Percentiles rank a stretch among this genome's conserved stretches.
Evolutionary conservation across 805 yeast species (phyloP).

Genomic region (Brettanomyces naardenensis): DNA sequence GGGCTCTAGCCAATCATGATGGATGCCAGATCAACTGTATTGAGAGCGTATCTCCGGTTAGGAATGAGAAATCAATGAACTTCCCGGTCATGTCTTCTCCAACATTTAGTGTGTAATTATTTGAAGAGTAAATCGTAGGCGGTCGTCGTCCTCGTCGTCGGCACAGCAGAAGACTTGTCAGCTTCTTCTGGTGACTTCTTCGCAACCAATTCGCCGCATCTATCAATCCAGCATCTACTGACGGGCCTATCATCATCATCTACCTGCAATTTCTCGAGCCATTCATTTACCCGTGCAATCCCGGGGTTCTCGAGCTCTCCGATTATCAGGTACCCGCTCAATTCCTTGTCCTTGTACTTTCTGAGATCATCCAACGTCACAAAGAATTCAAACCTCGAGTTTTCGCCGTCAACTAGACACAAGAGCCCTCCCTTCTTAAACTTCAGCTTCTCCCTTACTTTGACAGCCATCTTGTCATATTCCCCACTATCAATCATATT

Average conservation of each 20-base stretch:
- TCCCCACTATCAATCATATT: conserved; percentile 8
- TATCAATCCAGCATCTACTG: conserved; percentile 9
- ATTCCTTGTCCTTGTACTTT: conserved; percentile 6
- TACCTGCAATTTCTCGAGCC: conserved; percentile 10
- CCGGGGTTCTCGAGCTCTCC: conserved; percentile 18
- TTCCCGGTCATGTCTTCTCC: conserved; percentile 44
- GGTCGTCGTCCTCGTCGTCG: not conserved
- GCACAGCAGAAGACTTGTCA: not conserved
- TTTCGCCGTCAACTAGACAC: conserved; percentile 11
- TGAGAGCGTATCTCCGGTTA: conserved; percentile 44
- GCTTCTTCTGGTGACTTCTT: not conserved
- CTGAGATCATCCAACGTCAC: conserved; percentile 14
- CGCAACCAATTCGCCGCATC: conserved; percentile 17
- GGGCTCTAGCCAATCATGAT: not conserved
- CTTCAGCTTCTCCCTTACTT: not conserved
- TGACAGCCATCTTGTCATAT: conserved; percentile 3
- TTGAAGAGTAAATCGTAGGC: not conserved
- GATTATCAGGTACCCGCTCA: conserved; percentile 14
- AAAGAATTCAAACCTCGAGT: conserved; percentile 15
- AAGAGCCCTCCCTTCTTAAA: conserved; percentile 10
- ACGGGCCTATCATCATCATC: conserved; percentile 13
- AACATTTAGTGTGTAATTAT: conserved; percentile 23
- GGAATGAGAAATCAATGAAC: conserved; percentile 32
- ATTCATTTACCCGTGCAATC: conserved; percentile 1
- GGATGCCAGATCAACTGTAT: conserved; percentile 1